These are phyloP conservation scores for Prunus yedoensis DNA, from an alignment of 331 rosid genomes.

Conservation along the genomic window DNA sequence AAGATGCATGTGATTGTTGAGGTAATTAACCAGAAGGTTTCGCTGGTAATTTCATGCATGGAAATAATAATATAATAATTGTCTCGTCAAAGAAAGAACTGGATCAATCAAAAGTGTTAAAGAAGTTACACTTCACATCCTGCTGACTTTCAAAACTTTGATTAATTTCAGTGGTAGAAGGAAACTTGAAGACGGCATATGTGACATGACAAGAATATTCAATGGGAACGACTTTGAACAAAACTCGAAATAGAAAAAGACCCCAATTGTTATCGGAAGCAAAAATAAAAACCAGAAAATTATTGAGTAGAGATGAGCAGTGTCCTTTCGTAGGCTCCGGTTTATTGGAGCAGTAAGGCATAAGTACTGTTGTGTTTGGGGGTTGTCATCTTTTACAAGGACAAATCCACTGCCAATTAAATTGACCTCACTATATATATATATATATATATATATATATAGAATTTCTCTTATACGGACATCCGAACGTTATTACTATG, in stretches of 20 bases:
- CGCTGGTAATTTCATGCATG: too few species aligned
- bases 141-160: background rate
- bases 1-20: too few species aligned
- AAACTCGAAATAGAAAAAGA: background rate
- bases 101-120: too few species aligned
- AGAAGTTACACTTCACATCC: background rate
- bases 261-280: background rate
- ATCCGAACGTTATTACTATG: too few species aligned
- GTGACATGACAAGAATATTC: background rate
- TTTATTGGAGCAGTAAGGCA: background rate
- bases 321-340: background rate
- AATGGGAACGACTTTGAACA: background rate
- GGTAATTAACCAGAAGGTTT: too few species aligned
- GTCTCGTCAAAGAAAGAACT: too few species aligned
- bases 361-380: background rate
- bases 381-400: constrained; percentile 3
- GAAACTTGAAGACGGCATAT: background rate
- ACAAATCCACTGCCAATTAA: constrained; percentile 13
- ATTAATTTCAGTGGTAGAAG: background rate
- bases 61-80: too few species aligned
- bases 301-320: background rate
- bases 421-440: too few species aligned
- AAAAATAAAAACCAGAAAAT: background rate
- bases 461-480: too few species aligned
- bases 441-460: background rate